A percentile compares a stretch with the other conserved stretches of the same genome.
phyloP scores from a whole-genome alignment of 225 moss, liverwort and hornwort genomes.

The Marchantia polymorpha region DNA sequence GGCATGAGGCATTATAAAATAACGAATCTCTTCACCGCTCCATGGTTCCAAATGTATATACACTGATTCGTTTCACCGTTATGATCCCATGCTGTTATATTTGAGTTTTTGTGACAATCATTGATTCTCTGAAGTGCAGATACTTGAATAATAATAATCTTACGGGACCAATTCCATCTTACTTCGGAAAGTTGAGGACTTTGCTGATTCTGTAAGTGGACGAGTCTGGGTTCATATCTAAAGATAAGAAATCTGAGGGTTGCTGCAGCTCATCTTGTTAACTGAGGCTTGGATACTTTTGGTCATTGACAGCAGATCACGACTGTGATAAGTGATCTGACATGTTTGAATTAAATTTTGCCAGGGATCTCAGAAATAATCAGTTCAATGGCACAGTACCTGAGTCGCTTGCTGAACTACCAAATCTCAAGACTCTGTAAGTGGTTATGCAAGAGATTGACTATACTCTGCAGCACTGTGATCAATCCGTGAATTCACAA shows the following conservation, averaged over 20 bases:
- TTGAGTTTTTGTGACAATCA: neutral
- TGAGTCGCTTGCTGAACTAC: neutral
- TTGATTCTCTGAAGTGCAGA: neutral
- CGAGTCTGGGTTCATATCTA: neutral
- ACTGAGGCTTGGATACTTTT: neutral
- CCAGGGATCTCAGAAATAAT: constrained; percentile 11
- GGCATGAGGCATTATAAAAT: too few relatives aligned
- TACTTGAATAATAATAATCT: neutral
- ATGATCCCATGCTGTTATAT: too few relatives aligned
- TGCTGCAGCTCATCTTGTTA: too few relatives aligned
- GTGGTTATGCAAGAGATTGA: too few relatives aligned
- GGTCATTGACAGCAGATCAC: neutral
- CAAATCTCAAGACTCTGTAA: neutral
- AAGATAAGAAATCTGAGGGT: too few relatives aligned
- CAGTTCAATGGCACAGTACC: constrained; percentile 3
- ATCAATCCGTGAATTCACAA: neutral
- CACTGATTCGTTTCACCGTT: neutral
- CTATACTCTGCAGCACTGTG: neutral
- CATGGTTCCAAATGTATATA: neutral
- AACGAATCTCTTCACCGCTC: neutral
- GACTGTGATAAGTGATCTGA: neutral
- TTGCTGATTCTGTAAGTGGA: neutral
- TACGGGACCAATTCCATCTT: neutral
- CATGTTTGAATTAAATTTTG: neutral
- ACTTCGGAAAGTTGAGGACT: neutral